Evolutionary conservation across 306 rosid genomes (phyloP), one percentile per base, ranked within the genome.

Genomic region (Trichosanthes truncata): DNA sequence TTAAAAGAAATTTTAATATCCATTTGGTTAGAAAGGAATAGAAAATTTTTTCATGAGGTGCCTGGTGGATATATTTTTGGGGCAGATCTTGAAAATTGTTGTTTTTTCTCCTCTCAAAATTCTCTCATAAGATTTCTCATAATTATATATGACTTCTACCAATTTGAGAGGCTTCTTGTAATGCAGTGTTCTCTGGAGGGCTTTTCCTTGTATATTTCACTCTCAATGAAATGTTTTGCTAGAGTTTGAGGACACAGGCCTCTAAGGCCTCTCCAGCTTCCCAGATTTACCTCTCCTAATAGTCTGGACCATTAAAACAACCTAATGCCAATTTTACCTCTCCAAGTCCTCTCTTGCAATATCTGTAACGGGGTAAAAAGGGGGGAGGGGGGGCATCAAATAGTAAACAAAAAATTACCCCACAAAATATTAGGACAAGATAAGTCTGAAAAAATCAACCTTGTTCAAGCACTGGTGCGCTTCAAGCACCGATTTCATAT

Each of bases 401-500:
- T 38, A 71, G 56, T 45, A 40, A 40, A 59, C 62, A 56, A 40
- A 59, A 59, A 59, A 25, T 7, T 21, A 26, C 33, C 38, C 66
- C 38, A 53, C 21, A 78, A n/a, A n/a, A 61, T 55, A 38, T 59
- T 57, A 41, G 43, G 59, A 55, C 20, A 48, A 66, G 77, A 73
- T 55, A 40, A 80, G 43, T 38, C 31, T 68, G 41, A 59, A 74
- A 67, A 25, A 23, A 13, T 17, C 31, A 26, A 95, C 97, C 98
- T 95, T 92, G 87, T 95, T 95, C 86, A 95, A 83, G 88, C 98
- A 95, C 45, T 66, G 89, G 77, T 95, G 97, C 41, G 97, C 98
- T 81, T 88, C 97, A 66, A 95, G 96, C 53, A 95, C 97, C 15
- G 91, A 83, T 68, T 91, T 92, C 90, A 92, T 82, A 75, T 95